These are phyloP conservation scores for Boletus vinaceobasis DNA, from an alignment of 768 basidiomycete species.

Conservation along the genomic window DNA sequence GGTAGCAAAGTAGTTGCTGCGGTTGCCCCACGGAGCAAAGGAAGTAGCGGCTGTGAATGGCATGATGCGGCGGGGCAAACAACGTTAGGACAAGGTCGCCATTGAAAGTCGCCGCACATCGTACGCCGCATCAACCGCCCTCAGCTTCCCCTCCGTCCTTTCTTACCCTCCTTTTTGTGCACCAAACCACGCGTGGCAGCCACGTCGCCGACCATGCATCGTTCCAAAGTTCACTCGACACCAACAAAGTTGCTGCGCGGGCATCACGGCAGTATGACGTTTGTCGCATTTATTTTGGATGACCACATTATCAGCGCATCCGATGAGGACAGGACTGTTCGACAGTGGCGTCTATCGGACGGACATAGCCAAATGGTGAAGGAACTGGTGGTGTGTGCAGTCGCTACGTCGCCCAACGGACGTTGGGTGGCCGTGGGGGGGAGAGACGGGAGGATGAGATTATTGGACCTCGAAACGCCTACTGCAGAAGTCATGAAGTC, in stretches of 20 bases:
- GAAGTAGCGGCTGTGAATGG: too few relatives aligned
- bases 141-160: background rate
- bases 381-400: background rate
- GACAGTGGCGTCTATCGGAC: constrained; percentile 11
- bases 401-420: constrained; percentile 7
- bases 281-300: constrained; percentile 18
- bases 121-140: background rate
- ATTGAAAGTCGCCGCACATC: too few relatives aligned
- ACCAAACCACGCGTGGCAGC: background rate
- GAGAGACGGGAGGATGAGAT: constrained; percentile 10
- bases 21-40: background rate
- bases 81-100: too few relatives aligned
- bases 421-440: constrained; percentile 19
- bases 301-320: constrained; percentile 19
- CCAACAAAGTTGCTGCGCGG: constrained; percentile 9
- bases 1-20: too few relatives aligned
- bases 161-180: background rate
- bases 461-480: constrained; percentile 3
- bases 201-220: constrained; percentile 6
- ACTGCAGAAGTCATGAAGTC: background rate
- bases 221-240: background rate
- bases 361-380: constrained; percentile 1
- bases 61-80: too few relatives aligned
- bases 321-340: constrained; percentile 16
- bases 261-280: constrained; percentile 8